Base-by-base conservation (phyloP, 805 yeast genomes). In the Cyberlindnera suaveolens region DNA sequence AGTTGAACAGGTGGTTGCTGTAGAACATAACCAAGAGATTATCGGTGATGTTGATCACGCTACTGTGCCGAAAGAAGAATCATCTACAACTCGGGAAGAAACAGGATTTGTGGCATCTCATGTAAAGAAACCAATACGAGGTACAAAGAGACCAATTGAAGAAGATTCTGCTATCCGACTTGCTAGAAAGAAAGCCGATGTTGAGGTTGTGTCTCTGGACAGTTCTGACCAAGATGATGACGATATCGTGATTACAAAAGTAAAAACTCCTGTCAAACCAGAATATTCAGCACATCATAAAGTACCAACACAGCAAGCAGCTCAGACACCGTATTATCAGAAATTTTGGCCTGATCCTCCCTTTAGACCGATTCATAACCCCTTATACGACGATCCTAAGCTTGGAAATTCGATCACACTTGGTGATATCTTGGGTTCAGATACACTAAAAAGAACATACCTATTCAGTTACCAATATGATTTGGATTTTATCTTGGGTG, bases 391-490 rank as follows among this genome's bases (percentile, higher is more conserved):
- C 29, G 8, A 13, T 1, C 36, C 36, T 6, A 35, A 41, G 14
- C 43, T 61, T 1, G 34, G 49, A 5, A 49, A 53, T 39, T 54
- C 65, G 15, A 41, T 58, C 6, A 51, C 59, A 1, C 41, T 65
- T 27, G 38, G 48, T 1, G 63, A 62, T n/a, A 57, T 67, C 2
- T 43, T 67, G 9, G 68, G 71, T 5, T 57, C 63, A 0, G 36
- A 49, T 5, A 62, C 64, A 8, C 48, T 77, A 16, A 37, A 37
- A 8, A 62, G 60, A 38, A 63, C 75, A 0, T 67, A 63, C 44
- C 69, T 77, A 31, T 77, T 77, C 60, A 75, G 77, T 48, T 78
- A 65, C 51, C 71, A 64, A 36, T 68, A 67, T 14, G 72, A 75
- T 6, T 48, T 75, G 38, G 67, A 35, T 6, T 45, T 30, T 34